A percentile compares a stretch with the other conserved stretches of the same genome.
phyloP scores from a whole-genome alignment of 306 rosid genomes.

The Argentina anserina region DNA sequence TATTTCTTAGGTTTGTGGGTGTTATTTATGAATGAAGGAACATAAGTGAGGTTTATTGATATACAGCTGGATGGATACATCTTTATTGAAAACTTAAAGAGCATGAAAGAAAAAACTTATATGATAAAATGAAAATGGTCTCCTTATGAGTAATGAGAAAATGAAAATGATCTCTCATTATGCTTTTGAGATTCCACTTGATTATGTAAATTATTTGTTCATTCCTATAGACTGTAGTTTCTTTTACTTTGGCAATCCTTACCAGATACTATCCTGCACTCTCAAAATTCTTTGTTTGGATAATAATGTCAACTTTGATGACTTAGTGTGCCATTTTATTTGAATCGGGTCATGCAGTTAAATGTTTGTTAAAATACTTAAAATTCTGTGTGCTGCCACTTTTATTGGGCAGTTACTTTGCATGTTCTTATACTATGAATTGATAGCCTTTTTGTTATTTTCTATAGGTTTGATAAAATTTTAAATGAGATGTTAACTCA shows the following conservation, averaged over 20 bases:
- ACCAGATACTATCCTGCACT: background rate
- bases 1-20: constrained; percentile 4
- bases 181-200: background rate
- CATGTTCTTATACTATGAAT: background rate
- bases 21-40: constrained; percentile 26
- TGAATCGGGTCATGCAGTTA: background rate
- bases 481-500: constrained; percentile 87
- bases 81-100: background rate
- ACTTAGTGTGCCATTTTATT: background rate
- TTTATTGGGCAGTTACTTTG: background rate
- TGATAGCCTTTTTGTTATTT: background rate
- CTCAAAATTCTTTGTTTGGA: background rate
- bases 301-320: background rate
- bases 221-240: background rate
- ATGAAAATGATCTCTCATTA: background rate
- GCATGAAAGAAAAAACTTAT: background rate
- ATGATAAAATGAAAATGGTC: background rate
- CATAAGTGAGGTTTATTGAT: background rate
- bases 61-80: background rate
- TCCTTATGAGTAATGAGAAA: background rate
- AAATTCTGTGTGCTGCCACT: background rate
- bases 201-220: background rate
- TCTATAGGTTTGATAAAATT: constrained; percentile 74
- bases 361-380: background rate
- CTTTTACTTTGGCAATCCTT: background rate